phyloP scores from a whole-genome alignment of 2,329 filamentous ascomycete species.

The Verticillium dahliae region DNA sequence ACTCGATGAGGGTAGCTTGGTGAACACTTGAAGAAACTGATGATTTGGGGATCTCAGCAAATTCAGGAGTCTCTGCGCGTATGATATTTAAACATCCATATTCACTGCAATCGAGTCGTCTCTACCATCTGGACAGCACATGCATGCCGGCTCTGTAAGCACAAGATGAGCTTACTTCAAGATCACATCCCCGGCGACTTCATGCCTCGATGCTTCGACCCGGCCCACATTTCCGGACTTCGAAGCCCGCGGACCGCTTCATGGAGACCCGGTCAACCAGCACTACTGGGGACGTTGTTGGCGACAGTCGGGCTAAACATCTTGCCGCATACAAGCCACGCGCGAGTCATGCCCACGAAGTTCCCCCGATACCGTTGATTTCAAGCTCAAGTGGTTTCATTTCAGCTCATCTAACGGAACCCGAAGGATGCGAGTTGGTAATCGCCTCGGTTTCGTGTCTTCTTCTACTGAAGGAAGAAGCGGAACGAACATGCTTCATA shows the following conservation, averaged over 20 bases:
- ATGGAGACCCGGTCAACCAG: neutral
- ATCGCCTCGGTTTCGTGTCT: neutral
- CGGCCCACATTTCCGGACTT: neutral
- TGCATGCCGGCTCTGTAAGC: too few species aligned
- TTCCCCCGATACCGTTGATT: neutral
- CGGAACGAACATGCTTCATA: too few species aligned
- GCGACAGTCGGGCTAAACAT: neutral
- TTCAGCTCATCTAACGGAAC: neutral
- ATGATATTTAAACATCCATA: neutral
- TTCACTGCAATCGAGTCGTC: too few species aligned
- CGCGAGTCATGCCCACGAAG: neutral
- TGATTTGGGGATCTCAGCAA: too few species aligned
- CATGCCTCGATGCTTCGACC: neutral
- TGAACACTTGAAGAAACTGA: neutral
- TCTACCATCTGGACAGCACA: too few species aligned
- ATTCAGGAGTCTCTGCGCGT: too few species aligned
- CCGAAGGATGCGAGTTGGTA: neutral
- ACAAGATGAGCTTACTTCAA: too few species aligned
- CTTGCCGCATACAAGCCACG: neutral
- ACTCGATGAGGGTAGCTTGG: neutral
- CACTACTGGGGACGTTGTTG: neutral
- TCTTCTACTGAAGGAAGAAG: too few species aligned
- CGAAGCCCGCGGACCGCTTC: neutral
- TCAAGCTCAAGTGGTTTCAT: neutral
- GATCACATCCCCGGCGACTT: too few species aligned